These are phyloP conservation scores for Erysimum cheiri DNA, from an alignment of 441 rosid species.

Conservation along the genomic window DNA sequence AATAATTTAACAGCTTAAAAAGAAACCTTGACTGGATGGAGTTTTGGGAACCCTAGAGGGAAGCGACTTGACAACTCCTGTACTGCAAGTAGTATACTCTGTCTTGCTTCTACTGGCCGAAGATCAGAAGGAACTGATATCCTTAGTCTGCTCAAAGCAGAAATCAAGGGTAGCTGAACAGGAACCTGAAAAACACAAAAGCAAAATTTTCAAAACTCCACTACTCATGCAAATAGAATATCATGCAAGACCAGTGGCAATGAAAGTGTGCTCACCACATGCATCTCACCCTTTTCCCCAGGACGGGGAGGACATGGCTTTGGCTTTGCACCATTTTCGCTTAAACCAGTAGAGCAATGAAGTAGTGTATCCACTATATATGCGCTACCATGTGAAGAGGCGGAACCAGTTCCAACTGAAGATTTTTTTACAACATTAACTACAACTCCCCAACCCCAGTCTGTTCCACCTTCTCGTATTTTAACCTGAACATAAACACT, in stretches of 20 bases:
- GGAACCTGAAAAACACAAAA: slow-evolving; percentile 70
- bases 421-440: slow-evolving; percentile 90
- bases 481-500: slow-evolving; percentile 66
- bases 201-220: slow-evolving; percentile 39
- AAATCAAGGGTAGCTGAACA: slow-evolving; percentile 87
- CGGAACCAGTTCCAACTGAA: slow-evolving; percentile 61
- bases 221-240: slow-evolving; percentile 22
- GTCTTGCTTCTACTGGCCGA: slow-evolving; percentile 95
- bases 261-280: slow-evolving; percentile 78
- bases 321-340: slow-evolving; percentile 87
- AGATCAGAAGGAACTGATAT: slow-evolving; percentile 87
- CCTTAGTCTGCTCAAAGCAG: slow-evolving; percentile 82
- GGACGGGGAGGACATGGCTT: slow-evolving; percentile 92
- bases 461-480: slow-evolving; percentile 94
- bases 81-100: slow-evolving; percentile 86
- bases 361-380: slow-evolving; percentile 95
- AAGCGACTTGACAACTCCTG: slow-evolving; percentile 85
- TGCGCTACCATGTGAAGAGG: slow-evolving; percentile 68
- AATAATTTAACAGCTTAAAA: slow-evolving; percentile 13
- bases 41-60: slow-evolving; percentile 94
- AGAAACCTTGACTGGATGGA: slow-evolving; percentile 85
- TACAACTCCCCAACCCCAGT: slow-evolving; percentile 99
- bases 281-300: slow-evolving; percentile 99
- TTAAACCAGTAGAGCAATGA: slow-evolving; percentile 87
- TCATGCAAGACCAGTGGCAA: slow-evolving; percentile 18